Evolutionary conservation across 371 early-diverging fungal species (phyloP), one percentile per base, ranked within the genome.

Genomic region (Mortierella sp.): DNA sequence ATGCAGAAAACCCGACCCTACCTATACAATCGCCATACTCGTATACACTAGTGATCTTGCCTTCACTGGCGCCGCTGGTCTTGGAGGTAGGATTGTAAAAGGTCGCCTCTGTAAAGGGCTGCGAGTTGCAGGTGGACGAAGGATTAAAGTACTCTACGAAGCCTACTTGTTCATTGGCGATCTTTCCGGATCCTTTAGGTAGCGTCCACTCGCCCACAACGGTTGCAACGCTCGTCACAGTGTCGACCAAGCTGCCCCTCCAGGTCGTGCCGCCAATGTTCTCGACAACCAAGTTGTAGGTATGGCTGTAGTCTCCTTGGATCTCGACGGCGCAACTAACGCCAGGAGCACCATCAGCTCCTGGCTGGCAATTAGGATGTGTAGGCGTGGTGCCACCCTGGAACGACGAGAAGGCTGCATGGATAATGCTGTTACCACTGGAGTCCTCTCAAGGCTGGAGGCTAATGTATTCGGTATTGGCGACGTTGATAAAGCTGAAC

Each of bases 281-380:
- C 76, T 75, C 69, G 69, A 76, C 69, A 9, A 44, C 55, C 31
- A 75, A 46, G 28, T 72, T 72, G 40, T 75, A 80, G 48, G 72
- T 73, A 46, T 76, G 57, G 26, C 46, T 69, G 70, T 81, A 81
- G 76, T 67, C 50, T 26, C 59, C 81, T 2, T 53, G 28, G 55
- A 76, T 69, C 5, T 69, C 59, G n/a, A 81, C 72, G n/a, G 73
- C 73, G 44, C 81, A 81, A 44, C 81, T 81, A 70, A 72, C 75
- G 8, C 76, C 73, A 44, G 76, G 71, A 53, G 72, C 80, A n/a
- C 59, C 61, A 72, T 80, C 76, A 54, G 76, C 73, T 40, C 76
- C 80, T 28, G 5, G 0, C 55, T 72, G 21, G 48, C 80, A 80
- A 59, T 80, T 80, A 55, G 31, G 40, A 48, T 80, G 76, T 2